Base-by-base conservation (phyloP, 805 yeast genomes). In the Saturnispora saitoi region DNA sequence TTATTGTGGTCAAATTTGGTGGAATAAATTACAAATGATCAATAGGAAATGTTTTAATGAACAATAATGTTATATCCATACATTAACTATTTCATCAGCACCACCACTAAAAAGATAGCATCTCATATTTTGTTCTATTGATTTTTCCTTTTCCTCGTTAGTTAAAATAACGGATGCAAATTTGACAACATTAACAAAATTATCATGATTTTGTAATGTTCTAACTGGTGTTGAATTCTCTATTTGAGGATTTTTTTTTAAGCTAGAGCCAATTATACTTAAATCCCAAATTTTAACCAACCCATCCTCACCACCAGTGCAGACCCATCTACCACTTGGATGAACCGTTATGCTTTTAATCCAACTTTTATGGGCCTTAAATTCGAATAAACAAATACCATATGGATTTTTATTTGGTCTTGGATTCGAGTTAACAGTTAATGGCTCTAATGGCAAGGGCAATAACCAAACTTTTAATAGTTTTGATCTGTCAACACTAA, bases 281-380 rank as follows among this genome's bases (percentile, higher is more conserved):
- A 82, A 61, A 69, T 89, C 91, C 97, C 97, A 90, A 17, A 86
- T 66, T 49, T 80, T 75, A 31, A 90, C 74, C 1, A 80, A 69
- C 53, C 80, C 80, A 63, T 90, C 97, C 63, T 90, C 98, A 15
- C 90, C 73, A 15, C 84, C 82, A 41, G 88, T 79, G 42, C 83
- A 70, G 15, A 88, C 61, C 55, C 76, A 79, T 36, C 80, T 71
- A 0, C 93, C 95, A 55, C 77, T 79, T 1, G 95, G 95, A 64
- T 88, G 95, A 43, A 84, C 66, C 9, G 69, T 68, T 5, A 89
- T 57, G 7, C 80, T 76, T 52, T 83, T 77, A 1, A 91, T 84
- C 98, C 98, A 90, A 9, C 93, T 85, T 44, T 79, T 78, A 64
- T 90, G 97, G 2, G 93, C 96, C 6, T 66, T 58, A 10, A 87